Conservation (phyloP, 2,329 filamentous ascomycete genomes). For the Colletotrichum spaethianum region DNA sequence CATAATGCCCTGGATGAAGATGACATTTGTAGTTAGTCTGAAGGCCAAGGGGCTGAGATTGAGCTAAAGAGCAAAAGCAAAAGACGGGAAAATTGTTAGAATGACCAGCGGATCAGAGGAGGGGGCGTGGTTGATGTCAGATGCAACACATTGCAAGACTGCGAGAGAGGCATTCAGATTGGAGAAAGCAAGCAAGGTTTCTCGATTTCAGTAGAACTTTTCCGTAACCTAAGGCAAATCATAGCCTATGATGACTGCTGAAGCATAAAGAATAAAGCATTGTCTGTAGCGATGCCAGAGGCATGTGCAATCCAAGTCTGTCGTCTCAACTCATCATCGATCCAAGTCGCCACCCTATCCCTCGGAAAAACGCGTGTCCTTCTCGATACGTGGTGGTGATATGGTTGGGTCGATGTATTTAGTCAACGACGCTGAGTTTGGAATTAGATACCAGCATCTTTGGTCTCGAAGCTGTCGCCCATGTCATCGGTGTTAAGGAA, state of each 20-base stretch:
- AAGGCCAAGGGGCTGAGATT: background rate
- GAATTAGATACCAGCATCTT: constrained; percentile 39
- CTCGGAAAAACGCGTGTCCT: background rate
- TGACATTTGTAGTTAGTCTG: background rate
- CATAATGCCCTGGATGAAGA: no score
- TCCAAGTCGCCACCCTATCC: background rate
- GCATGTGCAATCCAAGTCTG: background rate
- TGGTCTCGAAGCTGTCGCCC: background rate
- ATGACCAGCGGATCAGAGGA: background rate
- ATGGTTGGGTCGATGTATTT: background rate
- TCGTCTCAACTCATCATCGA: background rate
- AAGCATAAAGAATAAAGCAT: background rate
- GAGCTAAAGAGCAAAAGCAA: background rate
- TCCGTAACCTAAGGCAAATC: background rate
- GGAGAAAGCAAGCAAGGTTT: background rate
- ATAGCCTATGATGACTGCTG: background rate
- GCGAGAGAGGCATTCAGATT: background rate
- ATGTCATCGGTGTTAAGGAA: background rate
- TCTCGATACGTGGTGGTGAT: background rate
- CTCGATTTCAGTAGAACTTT: background rate
- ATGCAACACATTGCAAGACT: no score
- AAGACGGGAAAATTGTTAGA: background rate
- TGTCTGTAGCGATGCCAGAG: background rate
- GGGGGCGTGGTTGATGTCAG: background rate
- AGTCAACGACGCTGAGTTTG: background rate